These are phyloP conservation scores for Mortierella alpina DNA, from an alignment of 192 early-diverging fungal species.

Conservation along the genomic window DNA sequence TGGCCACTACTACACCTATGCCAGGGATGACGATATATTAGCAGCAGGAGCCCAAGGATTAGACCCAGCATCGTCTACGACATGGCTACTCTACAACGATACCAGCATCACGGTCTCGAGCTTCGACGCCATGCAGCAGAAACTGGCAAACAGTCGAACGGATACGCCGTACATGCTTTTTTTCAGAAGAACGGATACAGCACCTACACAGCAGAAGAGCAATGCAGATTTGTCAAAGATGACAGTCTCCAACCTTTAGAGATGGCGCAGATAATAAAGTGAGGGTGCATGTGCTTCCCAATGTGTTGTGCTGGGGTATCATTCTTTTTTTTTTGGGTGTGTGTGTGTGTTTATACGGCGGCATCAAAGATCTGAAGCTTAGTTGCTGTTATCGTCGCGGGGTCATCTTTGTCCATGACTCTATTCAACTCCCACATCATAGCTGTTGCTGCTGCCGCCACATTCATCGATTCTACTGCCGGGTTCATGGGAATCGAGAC, in stretches of 20 bases:
- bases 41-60: background rate
- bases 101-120: constrained; percentile 38
- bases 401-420: background rate
- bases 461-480: constrained; percentile 59
- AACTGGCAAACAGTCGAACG: constrained; percentile 25
- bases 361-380: constrained; percentile 5
- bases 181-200: constrained; percentile 21
- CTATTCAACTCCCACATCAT: constrained; percentile 62
- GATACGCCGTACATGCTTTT: constrained; percentile 64
- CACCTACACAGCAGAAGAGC: background rate
- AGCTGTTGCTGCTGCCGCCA: constrained; percentile 54
- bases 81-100: constrained; percentile 55
- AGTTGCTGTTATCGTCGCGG: background rate
- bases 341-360: background rate
- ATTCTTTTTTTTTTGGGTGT: background rate
- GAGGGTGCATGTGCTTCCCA: background rate
- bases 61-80: background rate
- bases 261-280: background rate
- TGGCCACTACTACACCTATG: constrained; percentile 66
- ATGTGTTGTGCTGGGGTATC: no score
- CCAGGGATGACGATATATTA: constrained; percentile 31
- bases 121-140: constrained; percentile 38
- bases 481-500: constrained; percentile 61
- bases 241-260: constrained; percentile 21
- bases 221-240: background rate